These are phyloP conservation scores for Pilatotrama ljubarskyi DNA, from an alignment of 768 basidiomycete species.

Conservation along the genomic window DNA sequence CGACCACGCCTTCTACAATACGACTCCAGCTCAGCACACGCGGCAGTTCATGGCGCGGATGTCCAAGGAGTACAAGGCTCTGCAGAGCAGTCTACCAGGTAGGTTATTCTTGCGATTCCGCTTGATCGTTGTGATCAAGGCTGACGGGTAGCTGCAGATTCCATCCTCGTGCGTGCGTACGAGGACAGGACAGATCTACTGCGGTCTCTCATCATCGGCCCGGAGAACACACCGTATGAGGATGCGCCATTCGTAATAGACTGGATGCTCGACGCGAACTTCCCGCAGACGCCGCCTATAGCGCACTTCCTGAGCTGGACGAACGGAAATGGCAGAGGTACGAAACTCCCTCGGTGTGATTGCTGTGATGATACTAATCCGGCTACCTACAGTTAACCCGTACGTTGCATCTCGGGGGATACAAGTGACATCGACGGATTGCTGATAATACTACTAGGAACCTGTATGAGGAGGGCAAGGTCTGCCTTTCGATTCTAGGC, in stretches of 20 bases:
- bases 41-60: conserved; percentile 77
- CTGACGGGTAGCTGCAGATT: conserved; percentile 49
- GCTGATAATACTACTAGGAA: conserved; percentile 49
- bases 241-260: conserved; percentile 96
- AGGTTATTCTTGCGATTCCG: conserved; percentile 19
- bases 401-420: conserved; percentile 47
- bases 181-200: conserved; percentile 88
- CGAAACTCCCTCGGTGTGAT: conserved; percentile 19
- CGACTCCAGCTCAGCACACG: conserved; percentile 60
- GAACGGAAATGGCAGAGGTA: conserved; percentile 88
- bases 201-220: conserved; percentile 87
- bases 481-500: conserved; percentile 87
- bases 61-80: conserved; percentile 78
- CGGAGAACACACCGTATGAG: conserved; percentile 92
- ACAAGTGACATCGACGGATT: neutral
- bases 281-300: conserved; percentile 77
- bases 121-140: neutral
- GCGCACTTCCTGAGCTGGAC: conserved; percentile 95
- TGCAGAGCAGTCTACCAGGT: conserved; percentile 85
- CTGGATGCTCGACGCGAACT: conserved; percentile 86
- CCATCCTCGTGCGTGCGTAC: conserved; percentile 86
- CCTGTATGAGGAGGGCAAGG: conserved; percentile 94
- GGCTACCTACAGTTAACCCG: conserved; percentile 66
- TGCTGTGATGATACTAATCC: neutral
- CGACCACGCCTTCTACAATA: conserved; percentile 81